Evolutionary conservation across 176 grass and related monocot species (phyloP), one percentile per base, ranked within the genome.

Genomic region (Eragrostis curvula): DNA sequence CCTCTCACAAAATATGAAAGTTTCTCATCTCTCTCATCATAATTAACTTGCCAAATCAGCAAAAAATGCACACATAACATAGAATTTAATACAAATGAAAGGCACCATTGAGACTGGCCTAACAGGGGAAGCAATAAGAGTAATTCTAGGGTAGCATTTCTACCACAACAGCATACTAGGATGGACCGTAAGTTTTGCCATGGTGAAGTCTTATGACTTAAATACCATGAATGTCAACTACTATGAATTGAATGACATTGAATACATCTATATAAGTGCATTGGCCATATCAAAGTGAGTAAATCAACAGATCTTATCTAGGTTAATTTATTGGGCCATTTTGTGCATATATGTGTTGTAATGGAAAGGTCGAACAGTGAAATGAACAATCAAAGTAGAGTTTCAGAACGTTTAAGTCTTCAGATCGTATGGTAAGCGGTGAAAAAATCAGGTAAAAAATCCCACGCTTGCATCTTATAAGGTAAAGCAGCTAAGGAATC

Each of bases 161-260:
- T 63, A 48, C 5, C 62, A 21, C 21, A 20, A 50, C 56, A 43
- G 1, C 10, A 62, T 51, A n/a, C n/a, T n/a, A 84, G 42, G 68
- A 79, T 13, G 59, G 52, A 51, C 77, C 43, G 15, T 44, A 74
- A 45, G 8, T 44, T 57, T 24, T 30, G 55, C 51, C 5, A 15
- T 47, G 28, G 20, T 21, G 2, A n/a, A 63, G 21, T 45, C 39
- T 80, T 75, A 81, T 79, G 64, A 51, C 36, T 51, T 67, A 62
- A 41, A 28, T 60, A 66, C 23, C 18, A 68, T 64, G 28, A 61
- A 74, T n/a, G 8, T 62, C 58, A 28, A 62, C 24, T 39, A 66
- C 62, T 66, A 66, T 18, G 62, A 67, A 75, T 57, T 67, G 8
- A 84, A 84, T 67, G 29, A 41, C 56, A 73, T 8, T 53, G 48